phyloP scores from a whole-genome alignment of 2,329 filamentous ascomycete genomes.

The Cryoendolithus antarcticus region DNA sequence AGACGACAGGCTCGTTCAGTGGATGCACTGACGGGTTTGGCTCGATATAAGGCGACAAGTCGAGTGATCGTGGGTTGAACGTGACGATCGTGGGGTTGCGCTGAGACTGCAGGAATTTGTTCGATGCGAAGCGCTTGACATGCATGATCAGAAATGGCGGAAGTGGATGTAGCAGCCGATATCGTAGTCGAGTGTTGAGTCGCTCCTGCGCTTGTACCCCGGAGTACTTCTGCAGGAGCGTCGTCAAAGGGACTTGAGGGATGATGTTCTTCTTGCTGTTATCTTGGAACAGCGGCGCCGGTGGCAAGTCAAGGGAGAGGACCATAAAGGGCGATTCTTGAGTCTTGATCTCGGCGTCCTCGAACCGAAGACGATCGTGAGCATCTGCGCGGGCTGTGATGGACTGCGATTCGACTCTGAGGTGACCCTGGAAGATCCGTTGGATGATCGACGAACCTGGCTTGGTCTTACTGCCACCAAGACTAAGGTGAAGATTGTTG shows the following conservation, averaged over 20 bases:
- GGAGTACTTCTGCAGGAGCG: slow-evolving; percentile 85
- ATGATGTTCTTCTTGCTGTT: slow-evolving; percentile 93
- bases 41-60: slow-evolving; percentile 84
- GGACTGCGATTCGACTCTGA: slow-evolving; percentile 85
- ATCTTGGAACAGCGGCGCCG: slow-evolving; percentile 90
- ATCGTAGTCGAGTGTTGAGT: slow-evolving; percentile 74
- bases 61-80: slow-evolving; percentile 73
- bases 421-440: slow-evolving; percentile 80
- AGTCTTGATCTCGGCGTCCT: slow-evolving; percentile 67
- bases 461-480: slow-evolving; percentile 81
- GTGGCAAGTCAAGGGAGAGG: slow-evolving; percentile 81
- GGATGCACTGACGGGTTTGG: slow-evolving; percentile 62
- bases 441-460: slow-evolving; percentile 79
- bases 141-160: slow-evolving; percentile 88
- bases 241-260: slow-evolving; percentile 73
- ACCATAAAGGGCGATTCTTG: slow-evolving; percentile 74
- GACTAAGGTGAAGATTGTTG: slow-evolving; percentile 82
- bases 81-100: slow-evolving; percentile 97
- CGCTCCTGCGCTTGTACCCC: slow-evolving; percentile 78
- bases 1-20: slow-evolving; percentile 73
- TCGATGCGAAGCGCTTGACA: slow-evolving; percentile 91
- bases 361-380: slow-evolving; percentile 79
- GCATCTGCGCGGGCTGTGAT: slow-evolving; percentile 86
- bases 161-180: slow-evolving; percentile 77
- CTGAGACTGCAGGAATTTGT: slow-evolving; percentile 83